These are phyloP conservation scores for Leucocoprinus birnbaumii DNA, from an alignment of 768 basidiomycete species.

Conservation along the genomic window DNA sequence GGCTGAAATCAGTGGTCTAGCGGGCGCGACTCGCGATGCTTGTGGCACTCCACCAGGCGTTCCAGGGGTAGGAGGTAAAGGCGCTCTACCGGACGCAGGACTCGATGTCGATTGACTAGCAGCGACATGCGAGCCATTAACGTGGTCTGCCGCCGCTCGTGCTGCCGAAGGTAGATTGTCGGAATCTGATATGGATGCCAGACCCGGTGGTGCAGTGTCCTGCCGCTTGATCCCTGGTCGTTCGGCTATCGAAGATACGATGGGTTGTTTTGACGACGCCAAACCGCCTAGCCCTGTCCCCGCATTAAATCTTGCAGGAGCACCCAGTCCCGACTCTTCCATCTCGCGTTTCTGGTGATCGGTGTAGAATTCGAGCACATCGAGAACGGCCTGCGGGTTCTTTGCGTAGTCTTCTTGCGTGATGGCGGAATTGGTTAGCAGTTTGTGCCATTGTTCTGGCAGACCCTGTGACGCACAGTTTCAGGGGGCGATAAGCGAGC, in stretches of 20 bases:
- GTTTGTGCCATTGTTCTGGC: conserved; percentile 95
- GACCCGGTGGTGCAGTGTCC: conserved; percentile 39
- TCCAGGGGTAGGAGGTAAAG: conserved; percentile 18
- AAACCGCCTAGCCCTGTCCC: conserved; percentile 89
- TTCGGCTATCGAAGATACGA: conserved; percentile 19
- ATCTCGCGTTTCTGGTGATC: conserved; percentile 95
- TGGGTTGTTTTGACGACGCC: conserved; percentile 28
- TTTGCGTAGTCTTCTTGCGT: conserved; percentile 97
- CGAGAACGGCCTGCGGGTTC: conserved; percentile 95
- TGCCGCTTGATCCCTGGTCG: conserved; percentile 31
- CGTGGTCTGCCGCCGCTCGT: conserved; percentile 59
- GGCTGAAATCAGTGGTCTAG: conserved; percentile 37
- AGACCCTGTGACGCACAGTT: conserved; percentile 59
- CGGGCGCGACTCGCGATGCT: conserved; percentile 26
- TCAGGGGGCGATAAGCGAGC: neutral
- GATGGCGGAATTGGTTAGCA: conserved; percentile 96
- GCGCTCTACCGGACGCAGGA: conserved; percentile 12
- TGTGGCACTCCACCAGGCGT: conserved; percentile 18
- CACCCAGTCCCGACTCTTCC: conserved; percentile 48
- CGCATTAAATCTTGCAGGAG: conserved; percentile 82
- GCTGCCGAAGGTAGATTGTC: conserved; percentile 44
- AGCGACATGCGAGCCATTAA: conserved; percentile 48
- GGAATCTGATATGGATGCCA: conserved; percentile 35
- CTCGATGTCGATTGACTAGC: conserved; percentile 23
- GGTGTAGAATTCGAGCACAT: conserved; percentile 98